Percentiles rank a stretch among this genome's conserved stretches.
Conservation (phyloP, 257 asterid species). For the Lithospermum erythrorhizon region DNA sequence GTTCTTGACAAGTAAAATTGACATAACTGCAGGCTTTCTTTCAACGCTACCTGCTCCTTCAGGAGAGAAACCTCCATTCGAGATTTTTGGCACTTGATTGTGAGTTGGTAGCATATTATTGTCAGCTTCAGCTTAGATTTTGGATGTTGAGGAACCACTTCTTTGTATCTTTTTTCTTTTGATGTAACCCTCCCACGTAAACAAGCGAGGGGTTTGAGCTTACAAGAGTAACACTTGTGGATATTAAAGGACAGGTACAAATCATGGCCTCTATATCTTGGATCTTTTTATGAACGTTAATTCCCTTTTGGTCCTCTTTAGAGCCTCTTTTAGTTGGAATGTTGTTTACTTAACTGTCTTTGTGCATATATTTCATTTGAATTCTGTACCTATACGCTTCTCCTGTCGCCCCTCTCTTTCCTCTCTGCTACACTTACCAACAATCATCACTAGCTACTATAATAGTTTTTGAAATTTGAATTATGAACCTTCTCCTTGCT, state of each 20-base stretch:
- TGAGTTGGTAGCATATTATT: constrained; percentile 58
- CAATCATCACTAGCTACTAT: too few species aligned
- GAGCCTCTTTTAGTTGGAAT: too few species aligned
- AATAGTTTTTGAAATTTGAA: too few species aligned
- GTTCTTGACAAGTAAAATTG: constrained; percentile 2
- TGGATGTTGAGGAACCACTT: background rate
- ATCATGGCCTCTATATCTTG: background rate
- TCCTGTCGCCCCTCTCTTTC: too few species aligned
- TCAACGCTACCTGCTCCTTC: constrained; percentile 68
- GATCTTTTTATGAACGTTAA: too few species aligned
- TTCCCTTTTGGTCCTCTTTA: too few species aligned
- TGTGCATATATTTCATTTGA: too few species aligned
- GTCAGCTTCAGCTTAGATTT: constrained; percentile 3
- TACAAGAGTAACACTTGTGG: constrained; percentile 76
- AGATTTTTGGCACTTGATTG: constrained; percentile 80
- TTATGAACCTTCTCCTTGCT: too few species aligned
- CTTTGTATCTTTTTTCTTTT: background rate
- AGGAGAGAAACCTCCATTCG: constrained; percentile 44
- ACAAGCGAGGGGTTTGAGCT: constrained; percentile 83
- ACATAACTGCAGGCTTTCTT: constrained; percentile 48
- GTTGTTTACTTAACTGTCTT: too few species aligned
- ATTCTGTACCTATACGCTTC: too few species aligned
- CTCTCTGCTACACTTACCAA: too few species aligned
- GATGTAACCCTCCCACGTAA: constrained; percentile 20
- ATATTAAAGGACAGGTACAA: constrained; percentile 60